Percentiles rank a stretch among this genome's conserved stretches.
These are phyloP conservation scores for Ceratocystis albifundus DNA, from an alignment of 2,329 filamentous ascomycete species.

Conservation along the genomic window DNA sequence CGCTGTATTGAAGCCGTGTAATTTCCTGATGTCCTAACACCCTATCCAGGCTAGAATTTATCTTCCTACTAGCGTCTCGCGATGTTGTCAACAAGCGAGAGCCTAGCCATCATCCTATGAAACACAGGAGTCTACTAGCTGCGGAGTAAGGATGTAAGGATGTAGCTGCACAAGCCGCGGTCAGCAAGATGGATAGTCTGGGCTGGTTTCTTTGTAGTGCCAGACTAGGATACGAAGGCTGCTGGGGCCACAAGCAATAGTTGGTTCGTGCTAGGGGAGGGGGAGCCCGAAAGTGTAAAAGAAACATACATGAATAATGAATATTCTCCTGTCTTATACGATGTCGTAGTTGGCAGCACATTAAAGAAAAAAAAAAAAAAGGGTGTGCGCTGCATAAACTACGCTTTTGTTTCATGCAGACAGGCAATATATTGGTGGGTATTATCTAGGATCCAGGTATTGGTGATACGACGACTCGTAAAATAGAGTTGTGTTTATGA, in stretches of 20 bases:
- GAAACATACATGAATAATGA: no score
- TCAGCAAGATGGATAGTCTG: not conserved
- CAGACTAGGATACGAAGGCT: not conserved
- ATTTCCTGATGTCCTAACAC: not conserved
- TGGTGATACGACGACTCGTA: not conserved
- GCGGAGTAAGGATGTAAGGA: not conserved
- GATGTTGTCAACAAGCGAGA: not conserved
- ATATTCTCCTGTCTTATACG: not conserved
- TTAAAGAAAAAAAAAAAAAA: not conserved
- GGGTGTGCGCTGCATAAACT: not conserved
- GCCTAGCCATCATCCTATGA: not conserved
- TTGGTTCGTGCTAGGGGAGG: no score
- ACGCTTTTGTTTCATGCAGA: not conserved
- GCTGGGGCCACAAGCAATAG: no score
- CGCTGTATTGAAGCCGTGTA: not conserved
- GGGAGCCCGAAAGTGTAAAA: not conserved
- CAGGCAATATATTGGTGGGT: not conserved
- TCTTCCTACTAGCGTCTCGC: not conserved
- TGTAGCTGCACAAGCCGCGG: not conserved
- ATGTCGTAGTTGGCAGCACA: not conserved
- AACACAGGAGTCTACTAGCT: not conserved
- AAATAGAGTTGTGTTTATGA: not conserved
- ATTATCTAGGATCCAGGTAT: not conserved
- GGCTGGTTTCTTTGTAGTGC: not conserved
- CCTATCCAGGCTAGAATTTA: not conserved